Evolutionary conservation across 495 filamentous ascomycete species (phyloP), one percentile per base, ranked within the genome.

Genomic region (Parachaetomium inaequale): DNA sequence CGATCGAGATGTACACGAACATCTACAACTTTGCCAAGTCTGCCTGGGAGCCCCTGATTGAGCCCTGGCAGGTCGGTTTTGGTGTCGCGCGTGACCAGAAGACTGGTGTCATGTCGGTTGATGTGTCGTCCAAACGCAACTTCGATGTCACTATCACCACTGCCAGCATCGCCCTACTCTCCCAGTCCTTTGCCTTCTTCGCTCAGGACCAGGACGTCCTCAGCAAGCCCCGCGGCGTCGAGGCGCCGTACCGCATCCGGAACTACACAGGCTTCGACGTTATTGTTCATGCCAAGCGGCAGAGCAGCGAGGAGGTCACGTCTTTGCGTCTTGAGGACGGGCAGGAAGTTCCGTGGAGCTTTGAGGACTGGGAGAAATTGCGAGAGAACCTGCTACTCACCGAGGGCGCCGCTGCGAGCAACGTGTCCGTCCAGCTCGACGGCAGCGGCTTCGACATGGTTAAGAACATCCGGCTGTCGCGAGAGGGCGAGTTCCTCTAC

Each of bases 1-100:
- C 79, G 36, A 87, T 98, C 57, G 91, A 98, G 66, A 92, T 91
- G 60, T 96, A 94, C 73, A 81, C 95, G 67, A 98, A 98, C 71
- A 87, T 98, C 55, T 98, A 95, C 80, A 98, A 98, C 73, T 98
- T 98, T 75, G 93, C 94, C 23, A 98, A 98, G 73, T 98, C 95
- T 1, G 90, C 92, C 10, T 98, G 94, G 94, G 94, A 98, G 73
- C 94, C 94, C 10, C 78, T 98, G 34, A 88, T 98, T 28, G 94
- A 98, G 72, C 94, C 95, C 34, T 98, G 94, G 94, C 87, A 94
- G 62, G 77, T 98, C 23, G 93, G 93, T 29, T 87, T 98, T 67
- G 91, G 94, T 57, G 83, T 98, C 76, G 87, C 91, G 12, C 91
- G 87, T 68, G 88, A 93, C 47, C 77, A 84, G 49, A 82, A 85